Percentiles rank a stretch among this genome's conserved stretches.
Evolutionary conservation across 2,329 filamentous ascomycete genomes (phyloP).

Genomic region (Aspergillus japonicus): DNA sequence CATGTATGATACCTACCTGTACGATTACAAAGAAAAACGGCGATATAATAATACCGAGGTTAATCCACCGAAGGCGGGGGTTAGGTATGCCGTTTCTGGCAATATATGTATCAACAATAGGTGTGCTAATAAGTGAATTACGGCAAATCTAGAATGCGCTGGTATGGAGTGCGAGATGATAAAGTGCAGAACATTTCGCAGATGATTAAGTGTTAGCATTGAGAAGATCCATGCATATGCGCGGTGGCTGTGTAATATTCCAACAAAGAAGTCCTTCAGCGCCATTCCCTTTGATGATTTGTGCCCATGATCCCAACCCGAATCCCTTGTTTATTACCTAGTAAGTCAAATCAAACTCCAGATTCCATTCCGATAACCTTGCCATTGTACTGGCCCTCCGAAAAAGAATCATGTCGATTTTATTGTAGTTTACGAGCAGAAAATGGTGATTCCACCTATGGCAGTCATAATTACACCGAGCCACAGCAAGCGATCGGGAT

Average conservation of each 20-base stretch:
- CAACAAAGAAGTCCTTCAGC: slow-evolving; percentile 1
- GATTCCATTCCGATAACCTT: background rate
- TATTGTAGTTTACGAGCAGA: slow-evolving; percentile 28
- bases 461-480: slow-evolving; percentile 48
- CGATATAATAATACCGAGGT: too few species aligned
- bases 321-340: background rate
- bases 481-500: slow-evolving; percentile 50
- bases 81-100: too few species aligned
- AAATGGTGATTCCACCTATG: slow-evolving; percentile 41
- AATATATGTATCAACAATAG: too few species aligned
- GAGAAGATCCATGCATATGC: background rate
- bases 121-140: too few species aligned
- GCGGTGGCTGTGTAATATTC: background rate
- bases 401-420: background rate
- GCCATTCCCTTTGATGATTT: background rate
- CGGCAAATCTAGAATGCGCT: too few species aligned
- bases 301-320: background rate
- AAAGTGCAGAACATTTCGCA: background rate
- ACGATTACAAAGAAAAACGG: slow-evolving; percentile 17
- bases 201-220: background rate
- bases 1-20: slow-evolving; percentile 24
- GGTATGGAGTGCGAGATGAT: background rate
- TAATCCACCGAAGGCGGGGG: too few species aligned
- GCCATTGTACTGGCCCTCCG: background rate
- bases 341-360: slow-evolving; percentile 6